Evolutionary conservation across 805 yeast genomes (phyloP), one percentile per base, ranked within the genome.

Genomic region (Yamadazyma takamatsuzukensis): DNA sequence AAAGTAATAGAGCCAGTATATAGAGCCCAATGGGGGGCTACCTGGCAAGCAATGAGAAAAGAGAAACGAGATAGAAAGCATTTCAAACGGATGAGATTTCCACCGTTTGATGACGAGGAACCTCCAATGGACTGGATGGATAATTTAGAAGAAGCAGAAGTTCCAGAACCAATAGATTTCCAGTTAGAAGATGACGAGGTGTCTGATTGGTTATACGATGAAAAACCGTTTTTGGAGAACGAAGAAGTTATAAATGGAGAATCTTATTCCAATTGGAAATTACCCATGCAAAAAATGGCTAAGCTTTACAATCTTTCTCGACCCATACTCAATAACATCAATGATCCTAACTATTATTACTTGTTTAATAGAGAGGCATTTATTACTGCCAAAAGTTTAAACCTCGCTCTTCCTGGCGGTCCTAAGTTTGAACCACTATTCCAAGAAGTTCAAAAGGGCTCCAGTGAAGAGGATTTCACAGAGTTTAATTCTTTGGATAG

Each of bases 61-160:
- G 97, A 93, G 53, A 93, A 93, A 55, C 74, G 94, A 37, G 97
- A 89, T 53, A 72, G 97, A 45, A 67, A 78, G 21, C 94, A 85
- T 52, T 90, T 93, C 60, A 83, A 86, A 49, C 74, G 99, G 44
- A 80, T 93, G 85, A 72, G 87, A 36, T 84, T 93, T 45, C 99
- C 99, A 1, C 89, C 95, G 0, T 88, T 90, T 60, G 98, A 93
- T 56, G 99, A 93, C 53, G 98, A 93, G 56, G 97, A 90, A 54
- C 96, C 96, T 0, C 94, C 95, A 1, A 51, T 89, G 19, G 75
- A 80, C 36, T 93, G 85, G 79, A 49, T 78, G n/a, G 94, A 87
- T 35, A 82, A 83, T 48, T 63, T 88, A 10, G 82, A 84, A 40
- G 82, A 77, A 11, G 61, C 79, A 1, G 89, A 83, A 30, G 80